These are phyloP conservation scores for Stenocarpella maydis DNA, from an alignment of 2,329 filamentous ascomycete species.

Conservation along the genomic window DNA sequence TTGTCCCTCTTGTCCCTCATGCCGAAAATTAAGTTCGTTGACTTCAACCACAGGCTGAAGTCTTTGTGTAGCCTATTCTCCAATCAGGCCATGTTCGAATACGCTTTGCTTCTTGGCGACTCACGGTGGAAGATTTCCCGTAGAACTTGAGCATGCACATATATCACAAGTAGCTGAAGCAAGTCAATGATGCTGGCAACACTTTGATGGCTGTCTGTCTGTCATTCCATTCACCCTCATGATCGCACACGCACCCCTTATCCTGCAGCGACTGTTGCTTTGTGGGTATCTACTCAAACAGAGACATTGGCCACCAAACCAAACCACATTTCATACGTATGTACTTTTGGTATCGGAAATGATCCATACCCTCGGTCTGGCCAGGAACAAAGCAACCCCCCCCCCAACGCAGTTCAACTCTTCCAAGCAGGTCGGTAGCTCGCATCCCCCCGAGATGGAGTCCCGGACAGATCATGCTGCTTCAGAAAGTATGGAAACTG, in stretches of 20 bases:
- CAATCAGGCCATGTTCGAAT: too few relatives aligned
- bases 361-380: neutral
- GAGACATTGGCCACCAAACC: too few relatives aligned
- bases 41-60: neutral
- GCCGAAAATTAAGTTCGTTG: too few relatives aligned
- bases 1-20: neutral
- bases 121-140: too few relatives aligned
- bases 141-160: neutral
- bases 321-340: neutral
- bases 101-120: too few relatives aligned
- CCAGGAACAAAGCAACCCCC: neutral
- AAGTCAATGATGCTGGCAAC: neutral
- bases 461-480: neutral
- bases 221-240: neutral
- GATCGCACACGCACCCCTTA: neutral
- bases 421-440: neutral
- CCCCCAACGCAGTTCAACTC: too few relatives aligned
- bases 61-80: too few relatives aligned
- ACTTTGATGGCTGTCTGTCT: neutral
- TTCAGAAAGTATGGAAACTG: neutral
- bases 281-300: slow-evolving; percentile 28
- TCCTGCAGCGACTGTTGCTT: neutral
- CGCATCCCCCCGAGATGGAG: neutral
- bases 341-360: neutral
- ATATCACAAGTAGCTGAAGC: neutral